Evolutionary conservation across 208 protist species (phyloP).

Genomic region (Acanthamoeba triangularis): DNA sequence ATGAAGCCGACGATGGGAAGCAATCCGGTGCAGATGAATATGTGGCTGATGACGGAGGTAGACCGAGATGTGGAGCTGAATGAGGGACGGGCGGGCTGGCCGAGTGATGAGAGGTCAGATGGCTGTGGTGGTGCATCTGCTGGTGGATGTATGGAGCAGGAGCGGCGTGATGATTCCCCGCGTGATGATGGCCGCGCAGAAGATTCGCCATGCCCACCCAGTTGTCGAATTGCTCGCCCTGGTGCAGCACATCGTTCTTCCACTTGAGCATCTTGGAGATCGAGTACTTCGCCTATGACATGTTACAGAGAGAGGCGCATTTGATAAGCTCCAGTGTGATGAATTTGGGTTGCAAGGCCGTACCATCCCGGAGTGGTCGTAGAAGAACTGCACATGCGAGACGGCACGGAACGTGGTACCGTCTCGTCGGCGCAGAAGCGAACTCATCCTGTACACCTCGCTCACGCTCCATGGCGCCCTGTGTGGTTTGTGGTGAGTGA

Average conservation of each 20-base stretch:
- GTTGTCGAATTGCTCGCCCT: not conserved
- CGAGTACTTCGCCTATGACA: not conserved
- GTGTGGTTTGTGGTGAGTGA: not conserved
- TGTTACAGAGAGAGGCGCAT: not conserved
- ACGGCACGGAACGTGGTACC: not conserved
- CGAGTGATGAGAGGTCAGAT: not conserved
- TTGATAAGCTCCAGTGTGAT: not conserved
- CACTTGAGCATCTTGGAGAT: constrained; percentile 10
- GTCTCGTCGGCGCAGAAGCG: not conserved
- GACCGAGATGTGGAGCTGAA: not conserved
- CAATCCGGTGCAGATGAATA: not conserved
- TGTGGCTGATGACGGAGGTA: not conserved
- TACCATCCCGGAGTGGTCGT: not conserved
- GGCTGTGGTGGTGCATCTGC: not conserved
- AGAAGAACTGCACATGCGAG: constrained; percentile 39
- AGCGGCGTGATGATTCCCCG: not conserved
- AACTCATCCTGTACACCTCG: not conserved
- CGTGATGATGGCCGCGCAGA: not conserved
- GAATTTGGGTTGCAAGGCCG: not conserved
- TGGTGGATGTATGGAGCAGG: not conserved
- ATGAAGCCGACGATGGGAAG: not conserved
- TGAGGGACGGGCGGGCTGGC: not conserved
- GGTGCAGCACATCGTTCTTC: not conserved
- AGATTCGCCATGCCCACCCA: not conserved
- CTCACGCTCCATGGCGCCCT: constrained; percentile 2